A percentile compares a stretch with the other conserved stretches of the same genome.
These are phyloP conservation scores for Picea engelmannii DNA, from an alignment of 83 land plant genomes.

Conservation along the genomic window DNA sequence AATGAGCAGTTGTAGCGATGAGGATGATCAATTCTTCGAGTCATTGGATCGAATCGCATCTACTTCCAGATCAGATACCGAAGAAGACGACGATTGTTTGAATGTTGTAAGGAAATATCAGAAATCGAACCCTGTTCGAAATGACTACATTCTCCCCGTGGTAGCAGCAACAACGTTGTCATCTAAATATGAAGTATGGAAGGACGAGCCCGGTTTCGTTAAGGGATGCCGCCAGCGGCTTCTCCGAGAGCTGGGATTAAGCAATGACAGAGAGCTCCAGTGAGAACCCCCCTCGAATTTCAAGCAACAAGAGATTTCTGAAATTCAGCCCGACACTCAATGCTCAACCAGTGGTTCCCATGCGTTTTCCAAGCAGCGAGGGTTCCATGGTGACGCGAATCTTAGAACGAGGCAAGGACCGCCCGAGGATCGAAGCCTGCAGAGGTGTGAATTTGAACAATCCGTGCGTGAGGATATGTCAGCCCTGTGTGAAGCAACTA, in stretches of 20 bases:
- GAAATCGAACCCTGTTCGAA: no score
- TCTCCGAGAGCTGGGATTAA: constrained; percentile 12
- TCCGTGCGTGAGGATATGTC: no score
- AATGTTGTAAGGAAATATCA: background rate
- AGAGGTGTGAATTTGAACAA: no score
- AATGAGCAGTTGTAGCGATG: background rate
- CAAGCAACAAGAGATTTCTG: background rate
- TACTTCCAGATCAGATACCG: background rate
- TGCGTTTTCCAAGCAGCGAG: background rate
- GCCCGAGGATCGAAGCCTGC: no score
- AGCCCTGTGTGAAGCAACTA: no score
- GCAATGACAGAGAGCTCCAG: no score
- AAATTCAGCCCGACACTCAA: background rate
- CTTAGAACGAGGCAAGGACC: background rate
- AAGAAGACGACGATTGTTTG: constrained; percentile 23
- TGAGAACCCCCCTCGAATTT: background rate
- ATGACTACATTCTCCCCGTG: no score
- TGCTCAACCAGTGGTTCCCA: background rate
- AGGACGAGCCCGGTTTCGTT: constrained; percentile 21
- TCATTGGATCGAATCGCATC: constrained; percentile 57
- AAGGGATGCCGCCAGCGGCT: constrained; percentile 60
- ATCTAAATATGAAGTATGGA: no score
- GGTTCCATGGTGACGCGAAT: background rate
- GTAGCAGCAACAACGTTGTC: no score
- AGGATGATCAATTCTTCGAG: constrained; percentile 59